Percentiles rank a stretch among this genome's conserved stretches.
Evolutionary conservation across 192 early-diverging fungal genomes (phyloP).

Genomic region (Backusella tarrabulga): DNA sequence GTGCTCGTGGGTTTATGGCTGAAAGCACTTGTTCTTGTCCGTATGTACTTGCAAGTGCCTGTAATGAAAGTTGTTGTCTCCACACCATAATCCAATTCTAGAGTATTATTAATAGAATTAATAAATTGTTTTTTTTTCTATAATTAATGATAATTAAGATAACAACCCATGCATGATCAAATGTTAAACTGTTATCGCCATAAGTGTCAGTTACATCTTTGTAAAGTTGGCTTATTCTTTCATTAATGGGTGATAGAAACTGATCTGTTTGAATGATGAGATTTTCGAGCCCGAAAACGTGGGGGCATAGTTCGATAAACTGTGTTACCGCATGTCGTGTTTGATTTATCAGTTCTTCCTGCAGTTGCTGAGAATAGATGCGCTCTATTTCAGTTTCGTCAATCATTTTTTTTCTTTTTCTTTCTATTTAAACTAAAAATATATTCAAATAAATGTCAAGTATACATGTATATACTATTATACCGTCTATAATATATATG

Average conservation of each 20-base stretch:
- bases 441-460: background rate
- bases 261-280: slow-evolving; percentile 1
- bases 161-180: slow-evolving; percentile 33
- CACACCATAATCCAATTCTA: slow-evolving; percentile 35
- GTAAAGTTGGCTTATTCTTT: slow-evolving; percentile 19
- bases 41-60: slow-evolving; percentile 12
- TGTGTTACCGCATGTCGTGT: slow-evolving; percentile 17
- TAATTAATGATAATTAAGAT: background rate
- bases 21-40: slow-evolving; percentile 22
- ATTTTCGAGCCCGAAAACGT: slow-evolving; percentile 28
- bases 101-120: background rate
- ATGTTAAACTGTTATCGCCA: slow-evolving; percentile 9
- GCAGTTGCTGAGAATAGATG: slow-evolving; percentile 22
- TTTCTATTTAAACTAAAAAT: background rate
- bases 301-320: slow-evolving; percentile 18
- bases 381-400: slow-evolving; percentile 20
- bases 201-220: slow-evolving; percentile 22
- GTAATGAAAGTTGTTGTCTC: slow-evolving; percentile 34
- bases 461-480: background rate
- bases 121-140: background rate
- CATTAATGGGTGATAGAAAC: background rate
- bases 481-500: background rate
- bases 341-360: slow-evolving; percentile 21
- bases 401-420: slow-evolving; percentile 4
- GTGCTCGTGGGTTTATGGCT: slow-evolving; percentile 22